Evolutionary conservation across 176 grass and related monocot species (phyloP).

Genomic region (Poa annua): DNA sequence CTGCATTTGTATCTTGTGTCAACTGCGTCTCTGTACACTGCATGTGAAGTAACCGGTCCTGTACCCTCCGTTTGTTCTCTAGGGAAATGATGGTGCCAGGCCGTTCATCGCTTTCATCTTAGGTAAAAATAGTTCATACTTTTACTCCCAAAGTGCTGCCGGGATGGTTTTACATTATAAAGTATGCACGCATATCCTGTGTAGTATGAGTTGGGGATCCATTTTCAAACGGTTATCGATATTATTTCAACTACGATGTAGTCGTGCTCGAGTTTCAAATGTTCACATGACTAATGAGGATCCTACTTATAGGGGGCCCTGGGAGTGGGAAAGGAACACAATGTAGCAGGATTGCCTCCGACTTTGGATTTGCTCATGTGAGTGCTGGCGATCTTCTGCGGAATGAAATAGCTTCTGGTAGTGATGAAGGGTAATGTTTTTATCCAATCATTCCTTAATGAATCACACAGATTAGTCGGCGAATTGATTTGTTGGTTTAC

Average conservation of each 20-base stretch:
- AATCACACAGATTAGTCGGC: too few relatives aligned
- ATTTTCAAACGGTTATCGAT: background rate
- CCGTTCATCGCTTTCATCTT: conserved; percentile 92
- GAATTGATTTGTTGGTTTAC: background rate
- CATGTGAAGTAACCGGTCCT: background rate
- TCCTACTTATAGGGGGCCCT: conserved; percentile 61
- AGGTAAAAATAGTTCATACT: conserved; percentile 47
- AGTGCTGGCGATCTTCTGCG: conserved; percentile 85
- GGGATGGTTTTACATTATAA: too few relatives aligned
- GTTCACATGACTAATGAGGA: background rate
- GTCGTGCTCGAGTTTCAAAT: background rate
- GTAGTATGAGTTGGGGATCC: background rate
- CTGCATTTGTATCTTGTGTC: background rate
- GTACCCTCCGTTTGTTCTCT: conserved; percentile 5
- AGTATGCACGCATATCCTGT: background rate
- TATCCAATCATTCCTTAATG: background rate
- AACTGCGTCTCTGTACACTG: background rate
- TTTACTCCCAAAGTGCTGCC: background rate
- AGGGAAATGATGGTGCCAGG: conserved; percentile 44
- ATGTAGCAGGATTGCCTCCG: conserved; percentile 81
- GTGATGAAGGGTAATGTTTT: conserved; percentile 67
- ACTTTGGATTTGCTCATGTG: conserved; percentile 84
- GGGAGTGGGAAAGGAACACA: conserved; percentile 97
- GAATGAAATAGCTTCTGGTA: conserved; percentile 72
- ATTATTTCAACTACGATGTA: background rate